phyloP scores from a whole-genome alignment of 148 eudicot species.

The Spergularia marina region DNA sequence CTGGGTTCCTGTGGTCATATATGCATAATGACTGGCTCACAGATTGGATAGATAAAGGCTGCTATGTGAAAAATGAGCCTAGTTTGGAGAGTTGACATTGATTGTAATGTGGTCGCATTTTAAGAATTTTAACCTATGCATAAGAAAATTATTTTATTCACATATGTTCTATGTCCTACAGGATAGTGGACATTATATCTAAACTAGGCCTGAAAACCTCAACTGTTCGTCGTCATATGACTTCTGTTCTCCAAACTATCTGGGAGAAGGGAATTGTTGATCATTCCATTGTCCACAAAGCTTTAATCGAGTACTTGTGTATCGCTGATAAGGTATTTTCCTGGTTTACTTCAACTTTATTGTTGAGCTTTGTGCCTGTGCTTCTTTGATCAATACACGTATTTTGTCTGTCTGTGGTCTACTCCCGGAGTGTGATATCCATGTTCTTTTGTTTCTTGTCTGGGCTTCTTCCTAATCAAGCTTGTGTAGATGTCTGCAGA shows the following conservation, averaged over 20 bases:
- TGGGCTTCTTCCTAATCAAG: conserved; percentile 19
- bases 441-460: neutral
- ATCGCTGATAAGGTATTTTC: conserved; percentile 76
- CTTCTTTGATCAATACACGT: neutral
- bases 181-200: conserved; percentile 76
- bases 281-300: conserved; percentile 85
- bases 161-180: conserved; percentile 32
- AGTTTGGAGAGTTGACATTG: conserved; percentile 6
- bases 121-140: neutral
- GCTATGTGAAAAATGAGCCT: neutral
- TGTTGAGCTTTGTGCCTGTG: neutral
- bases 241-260: conserved; percentile 67
- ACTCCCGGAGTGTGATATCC: no score
- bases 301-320: conserved; percentile 69
- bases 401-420: neutral
- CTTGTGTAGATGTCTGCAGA: conserved; percentile 67
- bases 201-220: conserved; percentile 67
- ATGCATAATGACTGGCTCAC: conserved; percentile 3
- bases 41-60: neutral
- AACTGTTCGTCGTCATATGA: conserved; percentile 77
- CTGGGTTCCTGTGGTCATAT: neutral
- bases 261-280: conserved; percentile 95
- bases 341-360: conserved; percentile 4
- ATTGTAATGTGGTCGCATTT: neutral
- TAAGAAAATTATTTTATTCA: neutral